Conservation (phyloP, 805 yeast genomes). For the Saccharomycopsis babjevae region DNA sequence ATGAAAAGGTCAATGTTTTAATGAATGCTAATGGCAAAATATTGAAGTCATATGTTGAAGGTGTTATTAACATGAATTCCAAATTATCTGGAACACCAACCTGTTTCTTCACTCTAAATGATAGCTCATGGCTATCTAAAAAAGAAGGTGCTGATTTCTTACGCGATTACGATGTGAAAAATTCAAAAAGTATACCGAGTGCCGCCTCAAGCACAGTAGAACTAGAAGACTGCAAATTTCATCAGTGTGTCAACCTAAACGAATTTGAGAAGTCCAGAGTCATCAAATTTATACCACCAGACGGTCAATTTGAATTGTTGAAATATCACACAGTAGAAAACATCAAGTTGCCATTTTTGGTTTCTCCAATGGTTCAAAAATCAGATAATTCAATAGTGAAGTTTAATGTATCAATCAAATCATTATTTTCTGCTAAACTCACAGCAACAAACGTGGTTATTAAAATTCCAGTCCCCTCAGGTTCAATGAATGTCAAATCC, state of each 20-base stretch:
- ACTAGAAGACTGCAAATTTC: slow-evolving; percentile 74
- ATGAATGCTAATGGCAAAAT: slow-evolving; percentile 56
- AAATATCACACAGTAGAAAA: slow-evolving; percentile 51
- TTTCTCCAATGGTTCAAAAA: slow-evolving; percentile 45
- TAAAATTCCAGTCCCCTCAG: slow-evolving; percentile 60
- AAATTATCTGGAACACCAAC: slow-evolving; percentile 75
- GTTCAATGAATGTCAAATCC: slow-evolving; percentile 38
- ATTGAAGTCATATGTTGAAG: slow-evolving; percentile 65
- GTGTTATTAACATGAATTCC: slow-evolving; percentile 58
- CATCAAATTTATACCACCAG: slow-evolving; percentile 76
- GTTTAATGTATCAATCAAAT: slow-evolving; percentile 50
- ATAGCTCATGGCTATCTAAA: slow-evolving; percentile 29
- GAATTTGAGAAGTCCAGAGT: slow-evolving; percentile 55
- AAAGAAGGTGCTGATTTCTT: slow-evolving; percentile 20
- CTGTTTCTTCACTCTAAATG: slow-evolving; percentile 73
- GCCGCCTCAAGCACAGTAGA: slow-evolving; percentile 42
- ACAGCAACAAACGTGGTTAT: slow-evolving; percentile 56
- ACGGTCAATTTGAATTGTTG: slow-evolving; percentile 79
- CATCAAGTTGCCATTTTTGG: slow-evolving; percentile 59
- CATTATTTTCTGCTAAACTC: slow-evolving; percentile 48
- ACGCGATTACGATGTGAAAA: slow-evolving; percentile 24
- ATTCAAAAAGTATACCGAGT: slow-evolving; percentile 26
- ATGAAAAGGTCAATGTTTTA: slow-evolving; percentile 64
- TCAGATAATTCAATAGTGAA: slow-evolving; percentile 37
- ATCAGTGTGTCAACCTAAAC: slow-evolving; percentile 72